Conservation (phyloP, 106 monocot genomes). For the Dendrobium huoshanense region DNA sequence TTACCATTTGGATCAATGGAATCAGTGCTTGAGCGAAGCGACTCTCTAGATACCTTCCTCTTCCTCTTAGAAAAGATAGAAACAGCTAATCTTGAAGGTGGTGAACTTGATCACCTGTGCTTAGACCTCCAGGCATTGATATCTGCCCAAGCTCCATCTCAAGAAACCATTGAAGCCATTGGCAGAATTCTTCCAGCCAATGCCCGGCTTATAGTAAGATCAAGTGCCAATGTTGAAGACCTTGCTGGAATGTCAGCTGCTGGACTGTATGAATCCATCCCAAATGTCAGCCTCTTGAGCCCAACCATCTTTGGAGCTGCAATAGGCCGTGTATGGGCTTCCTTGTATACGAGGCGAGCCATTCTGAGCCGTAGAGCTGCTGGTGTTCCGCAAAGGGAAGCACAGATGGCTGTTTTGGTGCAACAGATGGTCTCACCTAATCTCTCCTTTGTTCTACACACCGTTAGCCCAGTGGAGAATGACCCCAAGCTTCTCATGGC, state of each 20-base stretch:
- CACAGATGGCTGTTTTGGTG: slow-evolving; percentile 79
- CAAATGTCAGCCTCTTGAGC: slow-evolving; percentile 71
- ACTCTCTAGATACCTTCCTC: slow-evolving; percentile 41
- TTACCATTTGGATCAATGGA: slow-evolving; percentile 92
- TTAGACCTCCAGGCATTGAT: slow-evolving; percentile 63
- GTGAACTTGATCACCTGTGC: slow-evolving; percentile 49
- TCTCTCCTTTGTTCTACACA: slow-evolving; percentile 91
- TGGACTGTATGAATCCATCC: slow-evolving; percentile 83
- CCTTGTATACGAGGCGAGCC: slow-evolving; percentile 85
- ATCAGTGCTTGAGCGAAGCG: slow-evolving; percentile 49
- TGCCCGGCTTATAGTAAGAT: slow-evolving; percentile 72
- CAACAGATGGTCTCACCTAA: slow-evolving; percentile 80
- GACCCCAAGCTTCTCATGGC: slow-evolving; percentile 59
- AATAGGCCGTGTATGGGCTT: slow-evolving; percentile 74
- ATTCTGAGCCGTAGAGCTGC: slow-evolving; percentile 78
- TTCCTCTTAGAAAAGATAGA: slow-evolving; percentile 60
- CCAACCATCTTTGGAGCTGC: slow-evolving; percentile 46
- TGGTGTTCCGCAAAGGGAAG: slow-evolving; percentile 64
- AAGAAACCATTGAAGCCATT: slow-evolving; percentile 31
- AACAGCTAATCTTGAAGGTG: slow-evolving; percentile 40
- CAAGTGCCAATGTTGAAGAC: slow-evolving; percentile 95
- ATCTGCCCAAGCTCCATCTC: slow-evolving; percentile 32
- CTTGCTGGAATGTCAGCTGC: slow-evolving; percentile 96
- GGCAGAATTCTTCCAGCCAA: slow-evolving; percentile 33
- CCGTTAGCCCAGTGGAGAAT: slow-evolving; percentile 54